A percentile compares a stretch with the other conserved stretches of the same genome.
Conservation (phyloP, 306 rosid genomes). For the Dalbergia cochinchinensis region DNA sequence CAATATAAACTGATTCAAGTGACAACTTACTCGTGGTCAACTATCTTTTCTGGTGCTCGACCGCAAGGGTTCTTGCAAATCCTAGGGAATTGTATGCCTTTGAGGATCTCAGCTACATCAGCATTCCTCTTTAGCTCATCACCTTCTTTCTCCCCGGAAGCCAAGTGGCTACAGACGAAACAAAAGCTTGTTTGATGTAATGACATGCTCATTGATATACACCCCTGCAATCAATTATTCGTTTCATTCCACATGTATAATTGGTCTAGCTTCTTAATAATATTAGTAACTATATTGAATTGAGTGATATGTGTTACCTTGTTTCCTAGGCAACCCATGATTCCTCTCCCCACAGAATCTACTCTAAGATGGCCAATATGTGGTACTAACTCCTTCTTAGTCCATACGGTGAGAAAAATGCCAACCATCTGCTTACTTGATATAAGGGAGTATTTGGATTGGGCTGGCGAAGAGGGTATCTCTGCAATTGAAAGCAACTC, state of each 20-base stretch:
- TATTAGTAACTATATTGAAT: background rate
- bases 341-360: slow-evolving; percentile 87
- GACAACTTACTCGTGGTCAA: slow-evolving; percentile 79
- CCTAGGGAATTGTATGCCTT: slow-evolving; percentile 73
- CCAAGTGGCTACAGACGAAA: slow-evolving; percentile 95
- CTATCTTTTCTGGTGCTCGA: slow-evolving; percentile 75
- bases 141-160: slow-evolving; percentile 98
- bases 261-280: slow-evolving; percentile 10
- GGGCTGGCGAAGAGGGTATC: slow-evolving; percentile 49
- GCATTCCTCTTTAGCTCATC: slow-evolving; percentile 87
- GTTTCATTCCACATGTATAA: slow-evolving; percentile 3
- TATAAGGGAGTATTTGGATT: slow-evolving; percentile 63
- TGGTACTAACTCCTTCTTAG: slow-evolving; percentile 74
- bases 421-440: slow-evolving; percentile 97
- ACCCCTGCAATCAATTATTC: slow-evolving; percentile 72
- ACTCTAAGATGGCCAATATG: slow-evolving; percentile 89
- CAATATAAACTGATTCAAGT: too few relatives aligned
- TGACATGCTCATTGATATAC: slow-evolving; percentile 93
- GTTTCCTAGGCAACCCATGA: slow-evolving; percentile 91
- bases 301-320: slow-evolving; percentile 58
- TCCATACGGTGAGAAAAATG: slow-evolving; percentile 85
- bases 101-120: slow-evolving; percentile 86
- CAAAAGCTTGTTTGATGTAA: slow-evolving; percentile 92
- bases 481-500: slow-evolving; percentile 68
- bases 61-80: slow-evolving; percentile 72